A percentile compares a stretch with the other conserved stretches of the same genome.
Conservation (phyloP, 805 yeast genomes). For the Ogataea sp. region DNA sequence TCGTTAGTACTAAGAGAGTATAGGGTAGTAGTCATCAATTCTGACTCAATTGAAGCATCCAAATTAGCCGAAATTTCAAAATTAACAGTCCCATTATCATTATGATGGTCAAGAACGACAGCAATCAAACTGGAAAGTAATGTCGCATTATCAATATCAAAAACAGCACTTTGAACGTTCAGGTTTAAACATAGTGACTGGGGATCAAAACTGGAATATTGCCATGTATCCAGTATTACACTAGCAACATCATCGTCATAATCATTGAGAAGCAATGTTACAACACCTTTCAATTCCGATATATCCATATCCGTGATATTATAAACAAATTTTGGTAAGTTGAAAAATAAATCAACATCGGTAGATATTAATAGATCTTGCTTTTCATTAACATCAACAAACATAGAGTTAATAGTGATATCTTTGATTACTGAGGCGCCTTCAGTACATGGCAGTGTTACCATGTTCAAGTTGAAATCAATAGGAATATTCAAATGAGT, state of each 20-base stretch:
- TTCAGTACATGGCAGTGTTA: not conserved
- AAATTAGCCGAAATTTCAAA: slow-evolving; percentile 4
- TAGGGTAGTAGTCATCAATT: slow-evolving; percentile 13
- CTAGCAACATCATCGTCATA: not conserved
- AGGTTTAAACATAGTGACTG: slow-evolving; percentile 3
- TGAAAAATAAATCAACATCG: not conserved
- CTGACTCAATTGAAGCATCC: slow-evolving; percentile 15
- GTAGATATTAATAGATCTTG: slow-evolving; percentile 2
- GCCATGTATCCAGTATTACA: slow-evolving; percentile 9
- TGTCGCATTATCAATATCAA: slow-evolving; percentile 4
- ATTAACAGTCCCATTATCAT: not conserved
- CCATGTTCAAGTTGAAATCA: not conserved
- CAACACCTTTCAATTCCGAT: slow-evolving; percentile 2
- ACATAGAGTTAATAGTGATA: slow-evolving; percentile 2
- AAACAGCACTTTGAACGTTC: slow-evolving; percentile 1
- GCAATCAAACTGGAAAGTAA: not conserved
- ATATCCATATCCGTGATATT: slow-evolving; percentile 2
- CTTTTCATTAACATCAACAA: slow-evolving; percentile 3
- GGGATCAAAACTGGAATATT: slow-evolving; percentile 13
- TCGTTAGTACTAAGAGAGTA: not conserved
- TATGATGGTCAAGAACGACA: not conserved
- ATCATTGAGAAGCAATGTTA: not conserved
- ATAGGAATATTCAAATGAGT: slow-evolving; percentile 2
- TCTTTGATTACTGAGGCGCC: slow-evolving; percentile 2
- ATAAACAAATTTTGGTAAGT: slow-evolving; percentile 3